Base-by-base conservation (phyloP, 202 grass and related monocot genomes). In the Elaeis oleifera region DNA sequence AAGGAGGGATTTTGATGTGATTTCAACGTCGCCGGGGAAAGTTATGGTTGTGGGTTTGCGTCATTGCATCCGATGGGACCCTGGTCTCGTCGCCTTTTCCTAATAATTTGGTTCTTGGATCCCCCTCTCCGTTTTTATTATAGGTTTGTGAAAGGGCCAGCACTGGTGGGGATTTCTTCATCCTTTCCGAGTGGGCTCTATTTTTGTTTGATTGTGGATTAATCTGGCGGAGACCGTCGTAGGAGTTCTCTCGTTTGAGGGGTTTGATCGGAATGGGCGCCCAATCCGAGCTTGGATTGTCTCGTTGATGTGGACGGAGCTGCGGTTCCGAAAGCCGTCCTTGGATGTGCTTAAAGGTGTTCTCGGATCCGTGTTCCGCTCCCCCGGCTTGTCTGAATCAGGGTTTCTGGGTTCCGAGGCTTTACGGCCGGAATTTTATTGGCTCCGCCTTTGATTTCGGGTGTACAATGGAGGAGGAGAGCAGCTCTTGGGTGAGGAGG, bases 401-500 rank as follows among this genome's bases (percentile, higher is more conserved):
- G 32, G 9, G 36, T 44, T 44, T 13, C 27, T 28, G 27, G 23
- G 26, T 27, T 27, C 5, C 5, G 28, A 5, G 28, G 28, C 28
- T 31, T 5, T 31, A 5, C 28, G 28, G 5, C 28, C 28, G 5
- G 28, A 31, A 31, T 6, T 31, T 31, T 5, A 6, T 6, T 26
- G 6, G 14, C 16, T 29, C 5, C 28, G 6, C 15, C 25, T 17
- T 31, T 3, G 24, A 32, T 18, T 31, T 56, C 18, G 19, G 54
- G 54, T 44, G 6, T 23, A 14, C 19, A 11, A 64, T 72, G 69
- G 69, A 63, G 51, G 70, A 73, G 20, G 59, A 73, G 14, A 22
- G 13, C 1, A 49, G 58, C 29, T 63, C 59, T 49, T 73, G 70
- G 70, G 50, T 73, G 26, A 27, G 51, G 50, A 63, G 70, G 59